Percentiles rank a stretch among this genome's conserved stretches.
Conservation (phyloP, 1,139 yeast genomes). For the Scheffersomyces parashehatae region DNA sequence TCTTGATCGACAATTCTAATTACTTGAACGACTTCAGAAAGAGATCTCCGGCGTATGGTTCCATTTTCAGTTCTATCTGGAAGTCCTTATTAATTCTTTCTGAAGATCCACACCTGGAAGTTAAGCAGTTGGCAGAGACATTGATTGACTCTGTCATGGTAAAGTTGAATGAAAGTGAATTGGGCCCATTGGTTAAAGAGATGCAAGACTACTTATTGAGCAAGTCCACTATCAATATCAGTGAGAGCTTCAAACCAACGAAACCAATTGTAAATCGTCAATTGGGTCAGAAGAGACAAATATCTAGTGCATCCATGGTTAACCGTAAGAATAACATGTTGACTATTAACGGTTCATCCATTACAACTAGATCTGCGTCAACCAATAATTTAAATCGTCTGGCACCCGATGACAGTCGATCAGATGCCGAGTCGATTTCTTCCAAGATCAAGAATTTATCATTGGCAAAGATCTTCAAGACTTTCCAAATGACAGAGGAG, state of each 20-base stretch:
- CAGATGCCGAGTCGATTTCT: conserved; percentile 37
- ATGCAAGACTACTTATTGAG: conserved; percentile 66
- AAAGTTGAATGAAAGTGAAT: conserved; percentile 64
- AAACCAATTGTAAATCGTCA: conserved; percentile 34
- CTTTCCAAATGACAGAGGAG: conserved; percentile 45
- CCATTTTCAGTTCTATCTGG: conserved; percentile 88
- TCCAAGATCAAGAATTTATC: conserved; percentile 42
- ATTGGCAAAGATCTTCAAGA: conserved; percentile 43
- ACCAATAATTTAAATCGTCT: conserved; percentile 19
- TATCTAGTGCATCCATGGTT: conserved; percentile 33
- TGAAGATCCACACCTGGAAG: conserved; percentile 89
- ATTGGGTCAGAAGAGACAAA: conserved; percentile 30
- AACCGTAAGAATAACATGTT: conserved; percentile 30
- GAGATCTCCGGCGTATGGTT: conserved; percentile 76
- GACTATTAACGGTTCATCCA: conserved; percentile 30
- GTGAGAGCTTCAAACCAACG: conserved; percentile 40
- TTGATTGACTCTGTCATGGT: conserved; percentile 75
- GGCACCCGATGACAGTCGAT: conserved; percentile 18
- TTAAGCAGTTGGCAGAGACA: conserved; percentile 69
- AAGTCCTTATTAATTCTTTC: conserved; percentile 76
- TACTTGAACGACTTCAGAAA: conserved; percentile 60
- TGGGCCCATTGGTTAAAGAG: conserved; percentile 62
- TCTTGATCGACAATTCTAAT: conserved; percentile 61
- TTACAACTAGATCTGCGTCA: conserved; percentile 37
- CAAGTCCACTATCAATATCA: conserved; percentile 46